Base-by-base conservation (phyloP, 805 yeast species). In the Yamadazyma insecticola region DNA sequence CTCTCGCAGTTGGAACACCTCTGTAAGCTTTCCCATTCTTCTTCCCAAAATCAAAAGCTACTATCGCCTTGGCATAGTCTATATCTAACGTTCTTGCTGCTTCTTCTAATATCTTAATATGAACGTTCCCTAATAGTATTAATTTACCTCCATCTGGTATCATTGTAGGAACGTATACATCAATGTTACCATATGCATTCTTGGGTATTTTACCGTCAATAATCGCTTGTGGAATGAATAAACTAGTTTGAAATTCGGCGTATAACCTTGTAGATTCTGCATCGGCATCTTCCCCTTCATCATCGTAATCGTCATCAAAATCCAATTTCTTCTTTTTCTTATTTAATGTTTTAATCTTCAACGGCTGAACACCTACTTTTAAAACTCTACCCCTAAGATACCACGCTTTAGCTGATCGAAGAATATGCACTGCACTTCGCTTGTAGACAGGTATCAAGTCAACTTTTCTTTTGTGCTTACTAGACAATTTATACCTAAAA, bases 11-110 rank as follows among this genome's bases (percentile, higher is more conserved):
- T 0, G 82, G 78, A 2, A 50, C 43, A n/a, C 60, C 47, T 20
- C 49, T 48, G 6, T 40, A 24, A 7, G 17, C 24, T 21, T 65
- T 53, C 2, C 37, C 33, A 2, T 24, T 23, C 25, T 65, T 51
- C 25, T 58, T 55, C 17, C 67, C 71, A 56, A 84, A 92, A 34
- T 86, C 92, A 58, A 92, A 90, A 0, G 89, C 86, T 2, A 81
- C 79, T 2, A 88, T 89, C 0, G 97, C 97, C 28, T 76, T 79
- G 0, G 95, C 97, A 60, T 69, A 87, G 42, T 86, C 95, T 5
- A 90, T 68, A 0, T 72, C 76, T 8, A 89, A 46, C 1, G 77
- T 49, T 36, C 71, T 72, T 0, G 95, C 95, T 0, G 97, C 96
- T 28, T 66, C 67, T 22, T 72, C 76, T 0, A 83, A 76, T 35